Conservation (phyloP, 1,284 basidiomycete species). For the Malassezia yamatoensis region DNA sequence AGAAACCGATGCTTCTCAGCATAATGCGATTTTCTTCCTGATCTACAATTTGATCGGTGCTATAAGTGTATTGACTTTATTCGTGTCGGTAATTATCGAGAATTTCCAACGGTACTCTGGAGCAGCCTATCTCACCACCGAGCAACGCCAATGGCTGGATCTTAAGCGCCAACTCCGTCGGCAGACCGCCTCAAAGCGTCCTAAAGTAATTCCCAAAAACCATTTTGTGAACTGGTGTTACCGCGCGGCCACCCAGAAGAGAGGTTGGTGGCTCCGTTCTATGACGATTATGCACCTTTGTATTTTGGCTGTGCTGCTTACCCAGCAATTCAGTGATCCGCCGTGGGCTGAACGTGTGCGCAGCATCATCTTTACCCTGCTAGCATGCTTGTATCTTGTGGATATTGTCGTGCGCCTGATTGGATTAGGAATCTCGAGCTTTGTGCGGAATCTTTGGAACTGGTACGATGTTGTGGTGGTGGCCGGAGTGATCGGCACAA, state of each 20-base stretch:
- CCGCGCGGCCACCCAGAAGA: conserved; percentile 76
- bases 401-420: conserved; percentile 70
- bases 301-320: conserved; percentile 80
- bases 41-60: conserved; percentile 86
- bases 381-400: conserved; percentile 65
- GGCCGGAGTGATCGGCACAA: conserved; percentile 71
- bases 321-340: conserved; percentile 63
- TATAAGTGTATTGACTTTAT: conserved; percentile 57
- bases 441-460: conserved; percentile 72
- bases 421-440: conserved; percentile 76
- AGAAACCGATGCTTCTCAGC: conserved; percentile 33
- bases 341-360: conserved; percentile 57
- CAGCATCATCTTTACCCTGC: conserved; percentile 66
- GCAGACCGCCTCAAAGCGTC: conserved; percentile 74
- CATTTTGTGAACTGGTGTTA: conserved; percentile 74
- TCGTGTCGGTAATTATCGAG: conserved; percentile 76
- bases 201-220: conserved; percentile 57
- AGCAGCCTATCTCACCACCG: conserved; percentile 62
- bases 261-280: conserved; percentile 80
- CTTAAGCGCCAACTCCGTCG: conserved; percentile 76
- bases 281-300: conserved; percentile 73
- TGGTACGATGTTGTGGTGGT: conserved; percentile 78
- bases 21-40: conserved; percentile 77
- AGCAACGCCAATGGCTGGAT: conserved; percentile 94
- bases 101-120: conserved; percentile 77